Evolutionary conservation across 2,329 filamentous ascomycete genomes (phyloP), one percentile per base, ranked within the genome.

Genomic region (Neopestalotiopsis sp.): DNA sequence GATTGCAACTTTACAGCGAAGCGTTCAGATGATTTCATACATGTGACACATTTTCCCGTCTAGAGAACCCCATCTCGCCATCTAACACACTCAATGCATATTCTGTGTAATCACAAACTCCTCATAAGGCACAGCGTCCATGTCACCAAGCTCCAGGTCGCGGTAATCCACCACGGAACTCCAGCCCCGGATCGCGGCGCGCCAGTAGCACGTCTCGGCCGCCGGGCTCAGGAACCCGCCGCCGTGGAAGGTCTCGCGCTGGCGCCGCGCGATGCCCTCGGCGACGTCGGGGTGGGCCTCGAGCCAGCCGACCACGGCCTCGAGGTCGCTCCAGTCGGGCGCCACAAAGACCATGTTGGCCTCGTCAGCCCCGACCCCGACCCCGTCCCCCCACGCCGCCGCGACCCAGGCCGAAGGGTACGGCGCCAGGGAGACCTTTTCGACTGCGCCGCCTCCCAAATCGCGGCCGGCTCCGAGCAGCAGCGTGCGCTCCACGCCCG

Each of bases 181-280:
- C 86, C 86, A 88, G 0, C 84, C 84, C 67, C 80, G 79, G 28
- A 88, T 74, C 70, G 85, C 67, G 0, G 80, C 82, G 56, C 86
- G 79, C 85, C 86, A 88, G 77, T 88, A 88, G 71, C 86, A 88
- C 68, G 74, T 77, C 75, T 87, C 85, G 0, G 85, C 84, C n/a
- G 84, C 84, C 14, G 81, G 80, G 69, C 82, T 84, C 60, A 86
- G 76, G 72, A 86, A 84, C 0, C 84, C 85, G 0, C 77, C 79
- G 13, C 76, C 80, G 1, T 79, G 78, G 72, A 84, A 84, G 63
- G 81, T 66, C 14, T 78, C 80, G 65, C 84, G 80, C 78, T 87
- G 85, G 42, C 84, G 76, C 60, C 75, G 70, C 17, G 85, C 85
- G 62, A 88, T 86, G 0, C 81, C 82, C 71, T 81, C 80, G 2